These are phyloP conservation scores for Daldinia loculata DNA, from an alignment of 495 filamentous ascomycete species.

Conservation along the genomic window DNA sequence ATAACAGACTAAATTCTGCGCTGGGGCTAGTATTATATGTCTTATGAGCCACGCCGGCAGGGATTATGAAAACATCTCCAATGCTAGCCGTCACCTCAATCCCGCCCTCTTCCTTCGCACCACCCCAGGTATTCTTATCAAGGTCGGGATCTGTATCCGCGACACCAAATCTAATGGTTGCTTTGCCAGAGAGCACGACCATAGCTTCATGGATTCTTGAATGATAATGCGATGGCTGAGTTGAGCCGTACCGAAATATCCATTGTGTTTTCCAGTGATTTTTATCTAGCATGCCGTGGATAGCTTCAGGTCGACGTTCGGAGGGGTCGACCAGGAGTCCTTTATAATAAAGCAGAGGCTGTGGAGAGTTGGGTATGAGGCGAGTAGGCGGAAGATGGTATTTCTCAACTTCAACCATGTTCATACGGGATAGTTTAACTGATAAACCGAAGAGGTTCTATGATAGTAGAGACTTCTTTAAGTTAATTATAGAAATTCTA, in stretches of 20 bases:
- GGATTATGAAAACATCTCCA: conserved; percentile 2
- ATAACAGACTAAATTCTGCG: background rate
- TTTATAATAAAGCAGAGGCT: background rate
- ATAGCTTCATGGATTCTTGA: background rate
- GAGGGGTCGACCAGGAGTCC: background rate
- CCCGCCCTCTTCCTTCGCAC: background rate
- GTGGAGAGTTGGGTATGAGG: background rate
- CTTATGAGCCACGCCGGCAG: background rate
- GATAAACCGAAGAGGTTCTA: background rate
- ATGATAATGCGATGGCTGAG: background rate
- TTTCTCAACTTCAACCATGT: background rate
- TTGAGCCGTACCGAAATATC: background rate
- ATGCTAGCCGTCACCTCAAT: background rate
- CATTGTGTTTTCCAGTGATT: background rate
- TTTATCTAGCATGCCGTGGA: background rate
- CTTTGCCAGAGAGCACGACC: background rate
- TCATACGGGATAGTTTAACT: background rate
- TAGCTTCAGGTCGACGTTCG: background rate
- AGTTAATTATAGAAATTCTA: too few relatives aligned
- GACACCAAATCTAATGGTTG: background rate
- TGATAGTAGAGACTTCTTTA: too few relatives aligned
- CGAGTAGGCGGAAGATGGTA: background rate
- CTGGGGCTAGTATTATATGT: background rate
- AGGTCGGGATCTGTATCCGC: background rate
- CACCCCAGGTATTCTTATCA: background rate